Percentiles rank a stretch among this genome's conserved stretches.
Conservation (phyloP, 768 basidiomycete species). For the Daedaleopsis sinensis region DNA sequence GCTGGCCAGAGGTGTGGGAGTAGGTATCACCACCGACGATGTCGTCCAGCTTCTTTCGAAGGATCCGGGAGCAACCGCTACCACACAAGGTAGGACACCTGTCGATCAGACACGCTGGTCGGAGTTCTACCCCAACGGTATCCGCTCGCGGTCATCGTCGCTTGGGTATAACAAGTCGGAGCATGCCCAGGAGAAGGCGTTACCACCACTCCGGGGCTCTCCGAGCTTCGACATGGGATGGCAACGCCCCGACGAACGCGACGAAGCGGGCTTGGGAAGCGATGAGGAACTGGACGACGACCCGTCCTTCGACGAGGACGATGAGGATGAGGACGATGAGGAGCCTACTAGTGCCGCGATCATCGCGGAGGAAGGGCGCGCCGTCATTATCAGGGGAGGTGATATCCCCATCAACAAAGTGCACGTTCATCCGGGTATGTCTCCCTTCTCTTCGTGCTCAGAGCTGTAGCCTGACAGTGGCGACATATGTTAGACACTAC, state of each 20-base stretch:
- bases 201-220: slow-evolving; percentile 52
- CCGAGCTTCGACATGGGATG: slow-evolving; percentile 79
- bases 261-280: slow-evolving; percentile 62
- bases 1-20: slow-evolving; percentile 38
- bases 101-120: slow-evolving; percentile 75
- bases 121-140: slow-evolving; percentile 63
- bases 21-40: slow-evolving; percentile 69
- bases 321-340: slow-evolving; percentile 50
- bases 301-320: slow-evolving; percentile 42
- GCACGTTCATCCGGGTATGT: slow-evolving; percentile 73
- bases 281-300: slow-evolving; percentile 52
- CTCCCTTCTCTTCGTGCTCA: background rate
- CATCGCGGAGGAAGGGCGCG: slow-evolving; percentile 82
- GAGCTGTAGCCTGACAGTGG: slow-evolving; percentile 11
- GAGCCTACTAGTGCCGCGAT: slow-evolving; percentile 78
- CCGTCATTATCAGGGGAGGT: slow-evolving; percentile 78
- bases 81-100: slow-evolving; percentile 51
- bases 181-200: slow-evolving; percentile 41
- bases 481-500: slow-evolving; percentile 69
- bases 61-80: slow-evolving; percentile 48
- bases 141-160: slow-evolving; percentile 74
- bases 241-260: slow-evolving; percentile 73
- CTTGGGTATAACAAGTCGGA: slow-evolving; percentile 50
- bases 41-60: slow-evolving; percentile 63
- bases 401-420: slow-evolving; percentile 62